Conservation (phyloP, 352 stramenopile species). For the Peronospora belbahrii region DNA sequence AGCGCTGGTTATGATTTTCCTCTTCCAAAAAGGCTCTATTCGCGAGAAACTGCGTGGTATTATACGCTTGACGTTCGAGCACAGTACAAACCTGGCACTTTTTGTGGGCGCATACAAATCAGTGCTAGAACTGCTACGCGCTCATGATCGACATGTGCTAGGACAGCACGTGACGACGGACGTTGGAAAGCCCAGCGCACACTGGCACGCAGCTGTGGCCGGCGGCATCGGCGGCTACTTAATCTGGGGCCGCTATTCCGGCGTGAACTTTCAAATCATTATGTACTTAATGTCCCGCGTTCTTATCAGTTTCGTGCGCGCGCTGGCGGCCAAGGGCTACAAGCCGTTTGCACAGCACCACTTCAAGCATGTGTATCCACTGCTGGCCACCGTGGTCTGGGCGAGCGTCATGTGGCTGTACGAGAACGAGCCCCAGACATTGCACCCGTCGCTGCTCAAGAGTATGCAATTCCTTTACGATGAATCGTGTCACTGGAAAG, state of each 20-base stretch:
- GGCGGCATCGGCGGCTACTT: conserved; percentile 73
- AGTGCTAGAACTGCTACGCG: conserved; percentile 53
- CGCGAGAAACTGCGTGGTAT: conserved; percentile 67
- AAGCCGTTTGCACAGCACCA: conserved; percentile 54
- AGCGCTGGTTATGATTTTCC: conserved; percentile 88
- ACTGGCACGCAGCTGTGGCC: conserved; percentile 74
- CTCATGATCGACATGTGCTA: conserved; percentile 42
- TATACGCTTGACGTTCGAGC: conserved; percentile 76
- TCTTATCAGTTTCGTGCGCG: conserved; percentile 59
- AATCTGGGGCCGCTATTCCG: conserved; percentile 78
- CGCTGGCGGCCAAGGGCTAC: conserved; percentile 52
- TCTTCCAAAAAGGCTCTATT: conserved; percentile 79
- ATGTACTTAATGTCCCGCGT: conserved; percentile 83
- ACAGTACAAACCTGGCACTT: conserved; percentile 81
- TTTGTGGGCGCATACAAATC: conserved; percentile 87
- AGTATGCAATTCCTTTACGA: conserved; percentile 89
- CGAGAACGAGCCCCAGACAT: conserved; percentile 67
- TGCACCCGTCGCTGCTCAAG: conserved; percentile 76
- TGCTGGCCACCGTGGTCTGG: conserved; percentile 72
- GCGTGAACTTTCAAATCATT: conserved; percentile 87
- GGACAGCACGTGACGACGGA: conserved; percentile 20
- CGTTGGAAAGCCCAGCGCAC: conserved; percentile 59
- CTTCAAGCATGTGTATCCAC: conserved; percentile 74
- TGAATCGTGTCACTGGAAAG: conserved; percentile 69
- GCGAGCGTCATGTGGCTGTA: conserved; percentile 83